Evolutionary conservation across 169 alveolate genomes (phyloP).

Genomic region (Besnoitia besnoiti): DNA sequence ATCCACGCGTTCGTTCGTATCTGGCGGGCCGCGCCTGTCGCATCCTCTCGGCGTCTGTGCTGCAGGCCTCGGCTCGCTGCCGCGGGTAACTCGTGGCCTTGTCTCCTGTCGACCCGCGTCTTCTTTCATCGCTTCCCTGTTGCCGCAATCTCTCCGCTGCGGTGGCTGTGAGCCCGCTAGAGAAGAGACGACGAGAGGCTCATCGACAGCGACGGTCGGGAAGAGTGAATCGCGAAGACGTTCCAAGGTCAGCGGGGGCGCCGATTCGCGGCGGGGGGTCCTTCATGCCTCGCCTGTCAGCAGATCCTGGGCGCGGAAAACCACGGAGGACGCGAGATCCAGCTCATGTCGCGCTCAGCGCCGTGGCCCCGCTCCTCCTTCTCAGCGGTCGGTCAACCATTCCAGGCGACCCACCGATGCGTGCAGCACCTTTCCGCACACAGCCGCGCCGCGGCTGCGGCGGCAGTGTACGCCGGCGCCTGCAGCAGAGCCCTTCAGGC

Average conservation of each 20-base stretch:
- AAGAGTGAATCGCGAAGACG: no score
- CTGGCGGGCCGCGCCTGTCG: no score
- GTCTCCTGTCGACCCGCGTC: no score
- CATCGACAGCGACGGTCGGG: neutral
- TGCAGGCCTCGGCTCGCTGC: no score
- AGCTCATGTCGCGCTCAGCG: conserved; percentile 13
- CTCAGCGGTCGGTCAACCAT: neutral
- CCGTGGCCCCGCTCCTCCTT: neutral
- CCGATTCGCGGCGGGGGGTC: neutral
- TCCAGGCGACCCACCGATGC: neutral
- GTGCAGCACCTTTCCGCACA: neutral
- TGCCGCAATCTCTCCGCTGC: no score
- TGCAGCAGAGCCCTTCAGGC: conserved; percentile 11
- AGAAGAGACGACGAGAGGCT: neutral
- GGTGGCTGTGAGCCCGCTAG: no score
- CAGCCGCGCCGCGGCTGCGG: neutral
- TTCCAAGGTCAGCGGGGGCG: no score
- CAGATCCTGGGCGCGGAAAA: neutral
- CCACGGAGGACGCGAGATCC: neutral
- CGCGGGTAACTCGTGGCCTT: no score
- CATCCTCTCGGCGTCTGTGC: no score
- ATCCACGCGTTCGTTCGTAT: neutral
- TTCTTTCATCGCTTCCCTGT: no score
- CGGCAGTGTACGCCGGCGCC: conserved; percentile 1
- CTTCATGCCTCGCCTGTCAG: neutral